Conservation (phyloP, 345 rosid species). For the Eucalyptus leucophloia region DNA sequence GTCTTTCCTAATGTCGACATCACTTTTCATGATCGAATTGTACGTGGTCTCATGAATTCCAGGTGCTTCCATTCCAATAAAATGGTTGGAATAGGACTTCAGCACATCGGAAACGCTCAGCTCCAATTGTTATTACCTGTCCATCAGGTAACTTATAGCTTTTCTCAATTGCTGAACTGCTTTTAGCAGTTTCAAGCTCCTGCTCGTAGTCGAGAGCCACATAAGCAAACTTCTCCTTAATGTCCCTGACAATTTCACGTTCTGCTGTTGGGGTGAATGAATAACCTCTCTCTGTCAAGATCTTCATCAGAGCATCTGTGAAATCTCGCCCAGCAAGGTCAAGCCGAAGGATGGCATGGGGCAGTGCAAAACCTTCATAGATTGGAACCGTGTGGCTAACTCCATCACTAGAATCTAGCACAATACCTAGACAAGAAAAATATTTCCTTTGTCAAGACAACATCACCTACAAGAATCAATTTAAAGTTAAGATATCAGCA, state of each 20-base stretch:
- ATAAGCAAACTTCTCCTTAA: background rate
- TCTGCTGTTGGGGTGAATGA: background rate
- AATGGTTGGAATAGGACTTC: background rate
- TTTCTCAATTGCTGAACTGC: background rate
- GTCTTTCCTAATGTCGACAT: background rate
- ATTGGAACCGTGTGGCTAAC: background rate
- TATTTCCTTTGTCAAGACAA: background rate
- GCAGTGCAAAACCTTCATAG: background rate
- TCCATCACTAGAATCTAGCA: background rate
- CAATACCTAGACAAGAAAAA: background rate
- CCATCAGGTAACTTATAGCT: background rate
- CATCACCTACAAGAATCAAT: background rate
- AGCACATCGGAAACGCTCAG: background rate
- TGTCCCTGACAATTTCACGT: background rate
- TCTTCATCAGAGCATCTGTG: background rate
- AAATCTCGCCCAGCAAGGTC: background rate
- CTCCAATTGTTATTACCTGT: background rate
- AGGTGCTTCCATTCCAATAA: background rate
- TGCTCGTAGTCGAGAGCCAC: background rate
- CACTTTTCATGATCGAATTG: background rate
- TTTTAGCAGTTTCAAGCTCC: background rate
- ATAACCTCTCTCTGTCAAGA: background rate
- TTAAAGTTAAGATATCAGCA: background rate
- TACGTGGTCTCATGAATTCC: background rate
- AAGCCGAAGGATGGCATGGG: background rate